Percentiles rank a stretch among this genome's conserved stretches.
Conservation (phyloP, 2,329 filamentous ascomycete genomes). For the Dichotomopilus funicola region DNA sequence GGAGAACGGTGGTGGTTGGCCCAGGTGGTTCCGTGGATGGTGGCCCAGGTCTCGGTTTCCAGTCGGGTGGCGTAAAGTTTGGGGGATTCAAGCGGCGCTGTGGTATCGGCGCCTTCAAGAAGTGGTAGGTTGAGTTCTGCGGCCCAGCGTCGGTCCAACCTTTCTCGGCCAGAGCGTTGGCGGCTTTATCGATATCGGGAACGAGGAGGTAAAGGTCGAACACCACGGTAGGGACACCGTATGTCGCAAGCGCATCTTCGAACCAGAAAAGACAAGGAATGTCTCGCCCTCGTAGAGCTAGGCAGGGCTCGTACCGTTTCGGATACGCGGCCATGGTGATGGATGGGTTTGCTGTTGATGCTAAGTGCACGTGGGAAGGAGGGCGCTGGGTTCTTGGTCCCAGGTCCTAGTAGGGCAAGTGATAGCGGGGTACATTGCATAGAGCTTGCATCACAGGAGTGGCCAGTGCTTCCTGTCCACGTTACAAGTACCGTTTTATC, state of each 20-base stretch:
- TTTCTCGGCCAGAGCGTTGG: constrained; percentile 9
- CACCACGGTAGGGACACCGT: constrained; percentile 24
- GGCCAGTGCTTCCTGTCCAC: too few relatives aligned
- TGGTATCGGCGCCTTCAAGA: background rate
- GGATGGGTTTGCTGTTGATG: background rate
- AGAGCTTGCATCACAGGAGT: too few relatives aligned
- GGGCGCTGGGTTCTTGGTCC: too few relatives aligned
- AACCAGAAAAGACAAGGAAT: constrained; percentile 18
- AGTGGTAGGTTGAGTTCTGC: background rate
- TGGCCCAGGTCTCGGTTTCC: background rate
- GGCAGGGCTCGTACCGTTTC: constrained; percentile 1
- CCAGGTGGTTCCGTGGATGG: background rate
- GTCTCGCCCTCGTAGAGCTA: background rate
- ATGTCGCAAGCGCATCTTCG: constrained; percentile 22
- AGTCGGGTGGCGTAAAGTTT: background rate
- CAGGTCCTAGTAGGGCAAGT: too few relatives aligned
- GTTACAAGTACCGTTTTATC: too few relatives aligned
- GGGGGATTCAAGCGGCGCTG: constrained; percentile 4
- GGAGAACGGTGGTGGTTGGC: constrained; percentile 1
- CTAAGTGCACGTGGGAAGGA: too few relatives aligned
- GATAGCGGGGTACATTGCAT: too few relatives aligned
- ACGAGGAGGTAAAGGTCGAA: constrained; percentile 24
- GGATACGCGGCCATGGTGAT: background rate
- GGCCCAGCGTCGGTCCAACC: constrained; percentile 13
- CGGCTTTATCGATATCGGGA: constrained; percentile 18